Conservation (phyloP, 2,329 filamentous ascomycete species). For the Ceratocystis ficicola region DNA sequence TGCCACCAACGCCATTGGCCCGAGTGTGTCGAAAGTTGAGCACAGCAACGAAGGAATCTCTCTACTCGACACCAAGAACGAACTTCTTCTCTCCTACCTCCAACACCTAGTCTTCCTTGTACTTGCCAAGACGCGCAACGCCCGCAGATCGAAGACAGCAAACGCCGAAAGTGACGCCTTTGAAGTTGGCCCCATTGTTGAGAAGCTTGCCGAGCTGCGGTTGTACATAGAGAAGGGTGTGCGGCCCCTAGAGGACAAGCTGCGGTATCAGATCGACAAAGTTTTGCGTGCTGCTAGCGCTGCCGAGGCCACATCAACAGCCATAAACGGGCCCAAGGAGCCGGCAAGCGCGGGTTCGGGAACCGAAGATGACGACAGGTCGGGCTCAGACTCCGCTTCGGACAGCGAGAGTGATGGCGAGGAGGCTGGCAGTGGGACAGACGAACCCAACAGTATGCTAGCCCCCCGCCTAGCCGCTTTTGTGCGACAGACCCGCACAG, state of each 20-base stretch:
- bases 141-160: constrained; percentile 23
- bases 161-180: constrained; percentile 7
- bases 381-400: constrained; percentile 29
- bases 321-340: constrained; percentile 19
- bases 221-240: constrained; percentile 89
- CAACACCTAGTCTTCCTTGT: constrained; percentile 88
- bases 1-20: constrained; percentile 54
- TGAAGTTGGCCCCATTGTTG: constrained; percentile 44
- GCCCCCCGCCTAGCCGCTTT: constrained; percentile 19
- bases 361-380: constrained; percentile 29
- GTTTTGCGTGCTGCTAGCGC: constrained; percentile 80
- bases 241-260: constrained; percentile 72
- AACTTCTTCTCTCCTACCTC: constrained; percentile 89
- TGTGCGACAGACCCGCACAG: constrained; percentile 18
- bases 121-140: constrained; percentile 62
- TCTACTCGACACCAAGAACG: constrained; percentile 89
- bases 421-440: constrained; percentile 24
- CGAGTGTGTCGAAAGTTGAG: constrained; percentile 49
- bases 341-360: constrained; percentile 23
- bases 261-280: constrained; percentile 94
- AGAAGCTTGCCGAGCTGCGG: constrained; percentile 82
- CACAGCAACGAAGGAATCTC: constrained; percentile 82
- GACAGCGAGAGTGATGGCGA: constrained; percentile 27
- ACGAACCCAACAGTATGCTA: constrained; percentile 21
- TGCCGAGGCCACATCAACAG: constrained; percentile 37